Evolutionary conservation across 192 early-diverging fungal genomes (phyloP).

Genomic region (Phycomyces nitens): DNA sequence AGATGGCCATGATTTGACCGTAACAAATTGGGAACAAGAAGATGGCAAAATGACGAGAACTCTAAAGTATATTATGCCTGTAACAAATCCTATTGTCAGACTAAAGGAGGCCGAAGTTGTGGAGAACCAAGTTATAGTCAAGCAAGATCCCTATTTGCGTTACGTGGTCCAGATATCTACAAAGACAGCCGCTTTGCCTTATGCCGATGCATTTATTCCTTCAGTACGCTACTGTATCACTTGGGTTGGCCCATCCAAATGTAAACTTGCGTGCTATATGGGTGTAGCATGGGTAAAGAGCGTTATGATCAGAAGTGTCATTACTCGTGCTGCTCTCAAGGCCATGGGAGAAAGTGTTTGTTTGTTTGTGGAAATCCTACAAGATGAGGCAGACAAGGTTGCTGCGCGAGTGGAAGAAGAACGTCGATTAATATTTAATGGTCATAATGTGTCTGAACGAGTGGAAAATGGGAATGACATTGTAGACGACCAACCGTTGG

Average conservation of each 20-base stretch:
- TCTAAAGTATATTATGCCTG: constrained; percentile 63
- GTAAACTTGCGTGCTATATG: constrained; percentile 54
- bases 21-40: constrained; percentile 10
- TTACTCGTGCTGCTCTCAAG: constrained; percentile 53
- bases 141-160: constrained; percentile 53
- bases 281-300: constrained; percentile 70
- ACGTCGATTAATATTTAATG: not conserved
- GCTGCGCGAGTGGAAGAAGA: not conserved
- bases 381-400: constrained; percentile 35
- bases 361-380: constrained; percentile 45
- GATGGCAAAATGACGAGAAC: constrained; percentile 34
- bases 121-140: constrained; percentile 51
- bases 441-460: too few species aligned
- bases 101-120: constrained; percentile 65
- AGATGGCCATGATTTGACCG: constrained; percentile 2
- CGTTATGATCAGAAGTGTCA: constrained; percentile 66
- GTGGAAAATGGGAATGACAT: too few species aligned
- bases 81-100: constrained; percentile 75
- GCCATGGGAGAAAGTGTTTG: constrained; percentile 53
- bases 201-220: constrained; percentile 36
- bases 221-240: constrained; percentile 67
- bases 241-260: constrained; percentile 47
- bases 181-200: constrained; percentile 45
- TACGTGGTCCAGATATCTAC: constrained; percentile 52
- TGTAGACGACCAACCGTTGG: too few species aligned